Evolutionary conservation across 768 basidiomycete genomes (phyloP).

Genomic region (Podaxis sp.): DNA sequence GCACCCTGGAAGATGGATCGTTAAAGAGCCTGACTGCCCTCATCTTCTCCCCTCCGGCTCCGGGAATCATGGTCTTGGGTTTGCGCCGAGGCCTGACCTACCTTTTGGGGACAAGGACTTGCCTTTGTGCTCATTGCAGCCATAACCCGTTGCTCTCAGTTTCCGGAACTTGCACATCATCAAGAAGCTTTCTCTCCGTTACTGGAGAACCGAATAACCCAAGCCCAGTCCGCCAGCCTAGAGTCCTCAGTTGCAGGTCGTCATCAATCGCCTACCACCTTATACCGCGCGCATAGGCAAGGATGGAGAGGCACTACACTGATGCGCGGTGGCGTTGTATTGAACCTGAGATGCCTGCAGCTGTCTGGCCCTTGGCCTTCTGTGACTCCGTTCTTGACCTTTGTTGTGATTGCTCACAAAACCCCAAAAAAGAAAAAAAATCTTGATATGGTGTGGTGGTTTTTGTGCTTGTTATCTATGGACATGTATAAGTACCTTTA

Average conservation of each 20-base stretch:
- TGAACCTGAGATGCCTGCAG: neutral
- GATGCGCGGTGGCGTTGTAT: neutral
- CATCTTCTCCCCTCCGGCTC: neutral
- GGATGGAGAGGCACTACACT: neutral
- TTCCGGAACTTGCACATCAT: neutral
- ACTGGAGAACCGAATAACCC: neutral
- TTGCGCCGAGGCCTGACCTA: neutral
- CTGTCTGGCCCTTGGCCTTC: neutral
- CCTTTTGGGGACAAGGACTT: neutral
- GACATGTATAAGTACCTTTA: neutral
- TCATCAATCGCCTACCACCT: neutral
- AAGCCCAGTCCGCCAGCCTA: neutral
- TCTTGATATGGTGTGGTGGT: neutral
- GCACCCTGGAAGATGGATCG: neutral
- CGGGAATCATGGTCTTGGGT: constrained; percentile 4
- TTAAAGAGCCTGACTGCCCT: neutral
- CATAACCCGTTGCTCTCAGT: constrained; percentile 1
- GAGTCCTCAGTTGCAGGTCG: neutral
- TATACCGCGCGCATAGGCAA: neutral
- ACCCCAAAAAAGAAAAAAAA: neutral
- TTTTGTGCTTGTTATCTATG: neutral
- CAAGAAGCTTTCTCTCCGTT: neutral
- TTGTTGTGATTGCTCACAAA: neutral
- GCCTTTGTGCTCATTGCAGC: constrained; percentile 1
- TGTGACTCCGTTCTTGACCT: neutral